Percentiles rank a stretch among this genome's conserved stretches.
Evolutionary conservation across 306 rosid genomes (phyloP).

Genomic region (Arachis stenosperma): DNA sequence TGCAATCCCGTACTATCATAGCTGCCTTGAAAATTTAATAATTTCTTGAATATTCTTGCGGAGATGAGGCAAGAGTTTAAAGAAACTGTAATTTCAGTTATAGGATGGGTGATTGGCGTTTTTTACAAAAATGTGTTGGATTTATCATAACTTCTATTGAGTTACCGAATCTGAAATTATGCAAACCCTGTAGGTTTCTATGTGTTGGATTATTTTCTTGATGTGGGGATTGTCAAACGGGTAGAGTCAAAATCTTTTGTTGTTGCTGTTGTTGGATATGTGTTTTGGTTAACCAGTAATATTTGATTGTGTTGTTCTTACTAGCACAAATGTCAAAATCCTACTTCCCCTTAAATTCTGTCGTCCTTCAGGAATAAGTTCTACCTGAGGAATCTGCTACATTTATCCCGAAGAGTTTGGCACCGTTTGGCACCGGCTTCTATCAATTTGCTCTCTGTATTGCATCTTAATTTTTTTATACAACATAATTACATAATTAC

Average conservation of each 20-base stretch:
- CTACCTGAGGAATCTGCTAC: background rate
- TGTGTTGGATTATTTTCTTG: constrained; percentile 24
- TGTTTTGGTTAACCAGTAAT: background rate
- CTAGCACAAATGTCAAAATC: background rate
- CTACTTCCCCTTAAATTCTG: constrained; percentile 2
- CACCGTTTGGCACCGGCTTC: constrained; percentile 2
- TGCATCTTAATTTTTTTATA: background rate
- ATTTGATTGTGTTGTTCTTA: background rate
- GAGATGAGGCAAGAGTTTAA: background rate
- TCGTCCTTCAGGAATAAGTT: background rate
- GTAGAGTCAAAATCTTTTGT: constrained; percentile 24
- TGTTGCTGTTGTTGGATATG: constrained; percentile 15
- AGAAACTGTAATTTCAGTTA: constrained; percentile 1
- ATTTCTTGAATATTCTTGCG: background rate
- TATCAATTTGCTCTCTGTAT: background rate
- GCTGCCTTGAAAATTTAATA: background rate
- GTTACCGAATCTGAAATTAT: background rate
- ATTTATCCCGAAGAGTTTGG: constrained; percentile 18
- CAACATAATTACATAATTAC: background rate
- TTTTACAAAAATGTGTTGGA: background rate
- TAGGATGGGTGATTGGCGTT: background rate
- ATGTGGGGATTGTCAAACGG: constrained; percentile 14
- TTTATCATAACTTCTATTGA: constrained; percentile 3
- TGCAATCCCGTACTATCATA: constrained; percentile 1
- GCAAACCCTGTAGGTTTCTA: constrained; percentile 22